phyloP scores from a whole-genome alignment of 2,329 filamentous ascomycete species.

The Paracorniculantispora psalliotae region DNA sequence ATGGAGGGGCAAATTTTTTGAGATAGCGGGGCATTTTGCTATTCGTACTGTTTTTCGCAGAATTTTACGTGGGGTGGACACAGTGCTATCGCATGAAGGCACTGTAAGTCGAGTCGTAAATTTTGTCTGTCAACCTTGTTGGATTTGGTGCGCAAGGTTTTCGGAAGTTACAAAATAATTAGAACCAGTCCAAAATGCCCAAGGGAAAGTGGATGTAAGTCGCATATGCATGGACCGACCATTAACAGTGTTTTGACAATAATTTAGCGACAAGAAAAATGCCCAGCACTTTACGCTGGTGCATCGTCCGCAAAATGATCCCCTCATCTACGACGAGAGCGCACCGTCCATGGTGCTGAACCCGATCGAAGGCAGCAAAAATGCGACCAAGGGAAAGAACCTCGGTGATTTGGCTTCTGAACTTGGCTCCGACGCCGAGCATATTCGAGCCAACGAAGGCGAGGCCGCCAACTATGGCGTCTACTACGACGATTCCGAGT shows the following conservation, averaged over 20 bases:
- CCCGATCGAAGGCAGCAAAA: conserved; percentile 46
- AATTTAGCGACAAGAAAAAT: conserved; percentile 72
- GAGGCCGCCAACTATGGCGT: conserved; percentile 92
- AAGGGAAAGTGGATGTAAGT: conserved; percentile 64
- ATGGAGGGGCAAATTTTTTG: conserved; percentile 48
- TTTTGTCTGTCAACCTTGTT: conserved; percentile 25
- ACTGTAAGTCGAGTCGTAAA: conserved; percentile 18
- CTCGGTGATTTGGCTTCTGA: conserved; percentile 72
- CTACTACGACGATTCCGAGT: conserved; percentile 90
- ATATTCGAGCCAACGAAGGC: conserved; percentile 82
- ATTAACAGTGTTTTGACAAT: conserved; percentile 16
- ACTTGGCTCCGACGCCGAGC: conserved; percentile 61
- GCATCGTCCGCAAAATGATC: conserved; percentile 94
- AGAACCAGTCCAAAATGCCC: conserved; percentile 55
- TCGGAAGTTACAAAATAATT: conserved; percentile 16
- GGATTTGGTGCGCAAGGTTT: conserved; percentile 12
- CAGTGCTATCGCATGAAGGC: conserved; percentile 24
- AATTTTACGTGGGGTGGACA: conserved; percentile 12
- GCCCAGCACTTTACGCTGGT: conserved; percentile 92
- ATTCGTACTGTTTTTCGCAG: conserved; percentile 26
- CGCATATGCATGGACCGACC: neutral
- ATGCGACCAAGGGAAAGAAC: conserved; percentile 51
- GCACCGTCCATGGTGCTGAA: conserved; percentile 90
- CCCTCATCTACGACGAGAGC: conserved; percentile 85
- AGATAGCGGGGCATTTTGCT: conserved; percentile 14